Evolutionary conservation across 257 asterid species (phyloP).

Genomic region (Salvia rosmarinus): DNA sequence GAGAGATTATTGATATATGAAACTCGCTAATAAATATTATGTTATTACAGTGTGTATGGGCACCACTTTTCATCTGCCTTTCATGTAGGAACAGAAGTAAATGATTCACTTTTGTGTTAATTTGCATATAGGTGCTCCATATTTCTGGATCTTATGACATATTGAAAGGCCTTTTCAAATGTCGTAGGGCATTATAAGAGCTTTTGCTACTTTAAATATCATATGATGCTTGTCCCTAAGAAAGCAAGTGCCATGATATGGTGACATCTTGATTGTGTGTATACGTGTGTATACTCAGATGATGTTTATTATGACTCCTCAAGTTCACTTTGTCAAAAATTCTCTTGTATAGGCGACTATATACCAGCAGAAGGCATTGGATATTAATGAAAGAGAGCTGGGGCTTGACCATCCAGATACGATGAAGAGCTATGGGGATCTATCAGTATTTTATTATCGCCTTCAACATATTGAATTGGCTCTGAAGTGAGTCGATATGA

Average conservation of each 20-base stretch:
- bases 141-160: too few relatives aligned
- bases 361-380: conserved; percentile 97
- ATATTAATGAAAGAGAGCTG: conserved; percentile 96
- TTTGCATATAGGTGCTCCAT: neutral
- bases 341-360: conserved; percentile 74
- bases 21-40: neutral
- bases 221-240: conserved; percentile 19
- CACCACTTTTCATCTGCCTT: neutral
- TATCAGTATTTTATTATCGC: conserved; percentile 95
- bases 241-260: conserved; percentile 10
- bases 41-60: neutral
- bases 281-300: neutral
- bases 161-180: too few relatives aligned
- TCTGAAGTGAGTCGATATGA: conserved; percentile 70
- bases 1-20: conserved; percentile 5
- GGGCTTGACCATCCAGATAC: conserved; percentile 99
- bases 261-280: conserved; percentile 20
- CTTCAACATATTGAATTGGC: conserved; percentile 98
- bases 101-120: neutral
- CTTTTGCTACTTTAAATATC: conserved; percentile 18
- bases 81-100: neutral
- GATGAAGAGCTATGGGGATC: conserved; percentile 99
- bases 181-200: conserved; percentile 8
- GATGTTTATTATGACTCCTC: conserved; percentile 13
- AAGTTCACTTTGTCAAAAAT: conserved; percentile 28